Conservation (phyloP, 176 grass and related monocot genomes). For the Eragrostis nindensis region DNA sequence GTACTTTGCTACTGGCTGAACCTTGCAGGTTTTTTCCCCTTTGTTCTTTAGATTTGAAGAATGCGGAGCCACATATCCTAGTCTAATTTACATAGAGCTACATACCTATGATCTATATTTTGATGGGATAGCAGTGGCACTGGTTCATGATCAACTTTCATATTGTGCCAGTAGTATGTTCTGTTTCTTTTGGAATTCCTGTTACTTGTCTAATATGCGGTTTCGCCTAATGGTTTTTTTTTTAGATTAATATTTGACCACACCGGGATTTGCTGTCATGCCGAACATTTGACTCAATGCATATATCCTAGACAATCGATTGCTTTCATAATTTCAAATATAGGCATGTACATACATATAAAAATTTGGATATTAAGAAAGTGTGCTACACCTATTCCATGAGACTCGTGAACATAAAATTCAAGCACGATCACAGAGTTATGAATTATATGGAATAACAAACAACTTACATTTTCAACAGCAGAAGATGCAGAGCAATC, state of each 20-base stretch:
- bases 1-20: neutral
- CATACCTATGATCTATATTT: neutral
- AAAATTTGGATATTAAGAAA: constrained; percentile 14
- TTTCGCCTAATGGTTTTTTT: neutral
- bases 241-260: too few species aligned
- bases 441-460: constrained; percentile 31
- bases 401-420: constrained; percentile 32
- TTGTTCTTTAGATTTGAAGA: neutral
- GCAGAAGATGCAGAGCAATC: constrained; percentile 47
- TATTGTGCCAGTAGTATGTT: neutral
- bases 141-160: neutral
- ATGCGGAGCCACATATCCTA: neutral
- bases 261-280: too few species aligned
- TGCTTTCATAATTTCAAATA: constrained; percentile 1
- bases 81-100: neutral
- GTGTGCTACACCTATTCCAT: neutral
- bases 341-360: neutral
- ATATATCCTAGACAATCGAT: neutral
- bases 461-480: constrained; percentile 53
- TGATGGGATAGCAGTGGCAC: constrained; percentile 5
- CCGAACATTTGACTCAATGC: neutral
- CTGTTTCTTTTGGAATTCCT: neutral
- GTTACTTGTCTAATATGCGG: neutral
- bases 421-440: neutral
- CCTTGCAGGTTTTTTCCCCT: neutral